Conservation (phyloP, 371 early-diverging fungal species). For the Nematocida parisii region DNA sequence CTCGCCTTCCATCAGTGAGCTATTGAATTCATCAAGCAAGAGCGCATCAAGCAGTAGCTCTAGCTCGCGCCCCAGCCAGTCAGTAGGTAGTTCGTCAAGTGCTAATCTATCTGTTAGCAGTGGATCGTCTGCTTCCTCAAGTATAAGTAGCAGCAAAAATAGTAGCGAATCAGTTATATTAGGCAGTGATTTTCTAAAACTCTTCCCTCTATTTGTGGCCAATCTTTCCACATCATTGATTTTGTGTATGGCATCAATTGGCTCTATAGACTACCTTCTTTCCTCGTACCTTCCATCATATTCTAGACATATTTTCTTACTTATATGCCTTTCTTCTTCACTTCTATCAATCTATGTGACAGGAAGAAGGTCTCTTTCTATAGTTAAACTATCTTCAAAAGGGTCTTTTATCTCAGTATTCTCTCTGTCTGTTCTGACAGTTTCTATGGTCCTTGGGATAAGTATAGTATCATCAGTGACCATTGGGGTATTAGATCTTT, state of each 20-base stretch:
- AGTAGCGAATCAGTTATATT: neutral
- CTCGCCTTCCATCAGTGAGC: neutral
- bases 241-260: neutral
- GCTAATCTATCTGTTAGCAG: neutral
- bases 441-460: neutral
- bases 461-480: neutral
- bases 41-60: conserved; percentile 1
- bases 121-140: neutral
- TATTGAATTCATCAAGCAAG: neutral
- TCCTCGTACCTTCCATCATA: neutral
- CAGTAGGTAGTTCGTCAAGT: neutral
- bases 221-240: neutral
- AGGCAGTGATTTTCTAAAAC: neutral
- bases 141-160: neutral
- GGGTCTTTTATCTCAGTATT: neutral
- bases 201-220: conserved; percentile 15
- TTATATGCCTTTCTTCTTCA: neutral
- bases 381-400: neutral
- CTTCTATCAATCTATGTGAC: neutral
- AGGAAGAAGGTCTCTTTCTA: neutral
- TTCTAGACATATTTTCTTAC: neutral
- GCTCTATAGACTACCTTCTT: neutral
- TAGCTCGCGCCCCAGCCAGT: neutral
- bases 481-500: neutral
- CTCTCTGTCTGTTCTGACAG: neutral